Evolutionary conservation across 2,329 filamentous ascomycete species (phyloP).

Genomic region (Diaporthe caulivora): DNA sequence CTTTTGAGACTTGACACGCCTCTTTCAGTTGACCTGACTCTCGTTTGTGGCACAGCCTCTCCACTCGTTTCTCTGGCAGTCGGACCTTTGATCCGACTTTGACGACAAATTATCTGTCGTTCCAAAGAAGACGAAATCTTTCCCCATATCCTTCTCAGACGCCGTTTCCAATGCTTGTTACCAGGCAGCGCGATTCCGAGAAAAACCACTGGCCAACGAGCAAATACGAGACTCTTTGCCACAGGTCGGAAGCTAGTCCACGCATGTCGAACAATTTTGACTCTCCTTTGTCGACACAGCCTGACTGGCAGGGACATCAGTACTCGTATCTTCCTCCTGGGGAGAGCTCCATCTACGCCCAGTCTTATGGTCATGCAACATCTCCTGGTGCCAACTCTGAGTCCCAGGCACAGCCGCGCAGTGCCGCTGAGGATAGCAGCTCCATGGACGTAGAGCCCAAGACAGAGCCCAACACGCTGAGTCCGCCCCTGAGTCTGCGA

Average conservation of each 20-base stretch:
- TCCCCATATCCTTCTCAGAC: conserved; percentile 36
- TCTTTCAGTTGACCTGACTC: conserved; percentile 17
- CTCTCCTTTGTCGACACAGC: conserved; percentile 64
- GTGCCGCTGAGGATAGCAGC: conserved; percentile 51
- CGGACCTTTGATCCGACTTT: conserved; percentile 7
- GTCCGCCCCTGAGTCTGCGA: conserved; percentile 52
- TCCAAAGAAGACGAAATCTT: conserved; percentile 13
- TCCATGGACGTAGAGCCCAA: conserved; percentile 76
- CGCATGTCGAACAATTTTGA: conserved; percentile 71
- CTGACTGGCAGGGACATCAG: conserved; percentile 67
- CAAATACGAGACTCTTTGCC: conserved; percentile 63
- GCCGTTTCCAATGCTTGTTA: conserved; percentile 66
- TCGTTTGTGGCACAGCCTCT: conserved; percentile 20
- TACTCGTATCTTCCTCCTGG: conserved; percentile 63
- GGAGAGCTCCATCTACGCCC: conserved; percentile 59
- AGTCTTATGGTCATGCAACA: conserved; percentile 57
- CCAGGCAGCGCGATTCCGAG: conserved; percentile 66
- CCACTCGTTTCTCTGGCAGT: conserved; percentile 29
- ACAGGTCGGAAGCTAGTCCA: conserved; percentile 59
- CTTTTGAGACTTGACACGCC: conserved; percentile 11
- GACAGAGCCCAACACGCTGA: conserved; percentile 53
- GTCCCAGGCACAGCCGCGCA: conserved; percentile 54
- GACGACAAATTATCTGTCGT: conserved; percentile 27
- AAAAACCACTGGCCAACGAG: conserved; percentile 67
- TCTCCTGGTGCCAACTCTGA: conserved; percentile 52